Evolutionary conservation across 768 basidiomycete species (phyloP), one percentile per base, ranked within the genome.

Genomic region (Mycena capillaripes): DNA sequence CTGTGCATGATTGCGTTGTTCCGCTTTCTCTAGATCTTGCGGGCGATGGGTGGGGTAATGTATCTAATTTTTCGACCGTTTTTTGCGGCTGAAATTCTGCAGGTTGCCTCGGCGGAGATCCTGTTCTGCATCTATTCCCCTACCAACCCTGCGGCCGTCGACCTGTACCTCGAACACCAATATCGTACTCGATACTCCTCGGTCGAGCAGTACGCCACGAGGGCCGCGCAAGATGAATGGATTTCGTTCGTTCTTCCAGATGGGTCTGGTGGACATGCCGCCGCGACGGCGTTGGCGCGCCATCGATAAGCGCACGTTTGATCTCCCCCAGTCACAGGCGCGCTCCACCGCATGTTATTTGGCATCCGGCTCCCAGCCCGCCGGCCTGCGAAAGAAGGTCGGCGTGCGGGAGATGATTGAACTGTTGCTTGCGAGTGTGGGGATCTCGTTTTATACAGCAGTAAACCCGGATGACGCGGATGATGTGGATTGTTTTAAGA

Each of bases 101-200:
- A 64, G 69, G 69, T 70, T 29, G 38, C 69, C 23, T 27, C 23
- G 53, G 59, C 67, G 21, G 67, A 61, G n/a, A 21, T 70, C 34
- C 53, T 70, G 16, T 63, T 61, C 25, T 61, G 61, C 23, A 58
- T 70, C 32, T 70, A 70, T 32, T 70, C 69, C 23, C 69, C 69
- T 19, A 70, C 69, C 40, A 57, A 57, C 6, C 69, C 69, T 55
- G 53, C 61, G 1, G 69, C 69, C 44, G 53, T 70, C 60, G 61
- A 70, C 30, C 44, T 70, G 3, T 70, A 56, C 25, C 42, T 70
- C 14, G 69, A 63, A 29, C 64, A 70, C 55, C 69, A 70, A 44
- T 64, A 70, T 55, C 69, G 69, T 34, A 70, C 69, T 30, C 69
- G 69, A 11, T 70, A 70, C 61, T 11, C n/a, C 2, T 70, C 69